Percentiles rank a stretch among this genome's conserved stretches.
These are phyloP conservation scores for Balakata baccata DNA, from an alignment of 345 rosid species.

Conservation along the genomic window DNA sequence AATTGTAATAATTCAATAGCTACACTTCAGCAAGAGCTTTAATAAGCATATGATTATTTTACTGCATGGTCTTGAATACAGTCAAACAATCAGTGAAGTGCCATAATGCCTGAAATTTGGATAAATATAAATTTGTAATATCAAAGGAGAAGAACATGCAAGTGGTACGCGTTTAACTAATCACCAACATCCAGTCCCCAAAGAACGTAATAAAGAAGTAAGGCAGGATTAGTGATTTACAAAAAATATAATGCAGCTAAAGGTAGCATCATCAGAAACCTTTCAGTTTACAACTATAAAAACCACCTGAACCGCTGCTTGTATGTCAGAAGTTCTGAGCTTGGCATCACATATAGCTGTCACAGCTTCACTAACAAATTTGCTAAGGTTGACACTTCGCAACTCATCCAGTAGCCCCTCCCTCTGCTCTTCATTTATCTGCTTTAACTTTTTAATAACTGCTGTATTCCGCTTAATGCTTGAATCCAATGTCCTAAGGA, in stretches of 20 bases:
- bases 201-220: neutral
- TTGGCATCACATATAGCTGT: slow-evolving; percentile 94
- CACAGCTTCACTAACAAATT: slow-evolving; percentile 95
- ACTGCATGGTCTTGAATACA: neutral
- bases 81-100: neutral
- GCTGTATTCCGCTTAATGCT: slow-evolving; percentile 94
- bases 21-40: neutral
- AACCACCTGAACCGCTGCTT: slow-evolving; percentile 86
- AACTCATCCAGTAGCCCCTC: slow-evolving; percentile 91
- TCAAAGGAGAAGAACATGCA: neutral
- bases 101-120: neutral
- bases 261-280: neutral
- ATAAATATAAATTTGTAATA: neutral
- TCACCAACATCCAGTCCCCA: neutral
- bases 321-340: slow-evolving; percentile 86
- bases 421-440: slow-evolving; percentile 86
- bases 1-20: neutral
- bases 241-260: neutral
- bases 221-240: neutral
- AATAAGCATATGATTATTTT: neutral
- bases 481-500: slow-evolving; percentile 88
- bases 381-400: slow-evolving; percentile 75
- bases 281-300: slow-evolving; percentile 16
- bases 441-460: slow-evolving; percentile 87
- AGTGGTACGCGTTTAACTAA: neutral